These are phyloP conservation scores for Serendipita sp. DNA, from an alignment of 768 basidiomycete species.

Conservation along the genomic window DNA sequence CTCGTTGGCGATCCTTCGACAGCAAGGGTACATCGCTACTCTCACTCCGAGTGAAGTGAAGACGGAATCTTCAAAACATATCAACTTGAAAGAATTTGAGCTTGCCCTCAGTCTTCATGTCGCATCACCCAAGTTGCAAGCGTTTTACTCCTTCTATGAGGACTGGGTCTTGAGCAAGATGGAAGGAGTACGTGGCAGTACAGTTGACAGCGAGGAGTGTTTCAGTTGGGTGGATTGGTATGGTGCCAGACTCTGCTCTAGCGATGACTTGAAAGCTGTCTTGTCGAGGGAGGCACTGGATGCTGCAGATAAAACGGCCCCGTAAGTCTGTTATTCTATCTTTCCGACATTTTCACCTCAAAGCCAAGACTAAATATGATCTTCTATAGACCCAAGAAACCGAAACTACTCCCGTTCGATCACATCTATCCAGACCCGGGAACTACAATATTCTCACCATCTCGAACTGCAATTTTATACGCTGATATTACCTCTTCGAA, in stretches of 20 bases:
- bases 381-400: slow-evolving; percentile 23
- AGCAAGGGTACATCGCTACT: slow-evolving; percentile 27
- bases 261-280: slow-evolving; percentile 11
- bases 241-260: slow-evolving; percentile 44
- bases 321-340: neutral
- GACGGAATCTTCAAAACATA: slow-evolving; percentile 18
- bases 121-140: slow-evolving; percentile 65
- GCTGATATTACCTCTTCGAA: slow-evolving; percentile 46
- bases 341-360: neutral
- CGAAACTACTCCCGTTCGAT: slow-evolving; percentile 56
- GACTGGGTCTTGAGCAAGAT: slow-evolving; percentile 17
- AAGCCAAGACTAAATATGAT: neutral
- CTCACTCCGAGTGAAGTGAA: too few relatives aligned
- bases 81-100: slow-evolving; percentile 42
- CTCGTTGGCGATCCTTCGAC: slow-evolving; percentile 34
- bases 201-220: slow-evolving; percentile 24
- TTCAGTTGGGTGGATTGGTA: slow-evolving; percentile 80
- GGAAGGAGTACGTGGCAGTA: slow-evolving; percentile 13
- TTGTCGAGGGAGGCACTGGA: slow-evolving; percentile 9
- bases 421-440: slow-evolving; percentile 45
- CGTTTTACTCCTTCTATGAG: slow-evolving; percentile 62
- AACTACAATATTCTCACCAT: slow-evolving; percentile 30
- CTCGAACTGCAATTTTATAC: slow-evolving; percentile 63
- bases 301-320: slow-evolving; percentile 10
- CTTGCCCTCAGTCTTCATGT: slow-evolving; percentile 65